Evolutionary conservation across 495 filamentous ascomycete genomes (phyloP).

Genomic region (Xylaria nigripes): DNA sequence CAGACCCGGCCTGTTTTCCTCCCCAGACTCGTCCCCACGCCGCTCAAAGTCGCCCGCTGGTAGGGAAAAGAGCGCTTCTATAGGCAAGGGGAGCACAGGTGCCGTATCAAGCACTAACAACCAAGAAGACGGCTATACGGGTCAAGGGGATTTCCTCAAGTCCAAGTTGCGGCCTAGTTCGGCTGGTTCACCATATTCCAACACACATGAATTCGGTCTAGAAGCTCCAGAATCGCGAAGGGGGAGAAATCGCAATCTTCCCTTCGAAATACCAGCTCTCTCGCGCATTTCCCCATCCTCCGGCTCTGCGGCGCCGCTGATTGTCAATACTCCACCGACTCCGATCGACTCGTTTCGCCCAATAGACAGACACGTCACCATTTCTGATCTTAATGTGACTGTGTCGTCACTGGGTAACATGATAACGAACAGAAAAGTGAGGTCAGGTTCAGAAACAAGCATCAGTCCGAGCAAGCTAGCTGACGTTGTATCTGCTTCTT

Average conservation of each 20-base stretch:
- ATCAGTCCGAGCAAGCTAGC: constrained; percentile 84
- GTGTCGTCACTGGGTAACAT: constrained; percentile 53
- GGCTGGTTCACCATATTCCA: constrained; percentile 13
- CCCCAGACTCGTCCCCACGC: constrained; percentile 27
- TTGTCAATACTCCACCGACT: constrained; percentile 52
- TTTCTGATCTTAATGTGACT: constrained; percentile 20
- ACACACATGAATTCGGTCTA: constrained; percentile 19
- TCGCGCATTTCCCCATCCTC: constrained; percentile 38
- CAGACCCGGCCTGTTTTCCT: constrained; percentile 29
- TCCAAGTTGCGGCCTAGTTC: constrained; percentile 13
- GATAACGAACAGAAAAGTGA: constrained; percentile 52
- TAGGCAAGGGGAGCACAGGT: constrained; percentile 25
- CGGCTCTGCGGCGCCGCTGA: constrained; percentile 36
- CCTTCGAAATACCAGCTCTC: constrained; percentile 27
- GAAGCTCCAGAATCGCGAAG: constrained; percentile 20
- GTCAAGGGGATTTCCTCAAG: constrained; percentile 13
- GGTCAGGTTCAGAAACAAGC: constrained; percentile 55
- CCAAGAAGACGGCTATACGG: constrained; percentile 17
- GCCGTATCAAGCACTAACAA: constrained; percentile 11
- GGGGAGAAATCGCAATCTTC: constrained; percentile 21
- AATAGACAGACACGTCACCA: constrained; percentile 20
- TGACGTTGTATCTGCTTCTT: constrained; percentile 60
- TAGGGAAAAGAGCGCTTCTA: constrained; percentile 41
- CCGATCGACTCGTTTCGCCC: constrained; percentile 36
- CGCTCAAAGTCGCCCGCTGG: constrained; percentile 39